These are phyloP conservation scores for Cladosporium velox DNA, from an alignment of 2,329 filamentous ascomycete species.

Conservation along the genomic window DNA sequence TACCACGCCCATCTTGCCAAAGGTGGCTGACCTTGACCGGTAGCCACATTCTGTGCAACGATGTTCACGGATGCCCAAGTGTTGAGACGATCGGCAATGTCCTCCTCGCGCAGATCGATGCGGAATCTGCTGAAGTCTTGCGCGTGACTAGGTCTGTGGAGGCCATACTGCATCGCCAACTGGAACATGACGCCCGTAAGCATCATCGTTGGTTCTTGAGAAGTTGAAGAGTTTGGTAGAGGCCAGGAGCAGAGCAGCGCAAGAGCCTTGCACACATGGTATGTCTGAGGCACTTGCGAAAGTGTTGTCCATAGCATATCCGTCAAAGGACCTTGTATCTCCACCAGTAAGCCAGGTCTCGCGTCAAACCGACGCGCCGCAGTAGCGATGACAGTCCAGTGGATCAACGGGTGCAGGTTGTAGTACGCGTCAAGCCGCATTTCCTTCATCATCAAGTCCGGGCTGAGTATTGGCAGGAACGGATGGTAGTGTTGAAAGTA, in stretches of 20 bases:
- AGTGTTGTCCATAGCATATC: slow-evolving; percentile 76
- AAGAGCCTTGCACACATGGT: slow-evolving; percentile 78
- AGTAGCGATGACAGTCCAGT: slow-evolving; percentile 80
- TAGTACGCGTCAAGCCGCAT: slow-evolving; percentile 60
- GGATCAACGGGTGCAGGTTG: slow-evolving; percentile 75
- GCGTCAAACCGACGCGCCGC: slow-evolving; percentile 69
- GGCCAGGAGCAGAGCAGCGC: slow-evolving; percentile 82
- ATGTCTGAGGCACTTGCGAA: slow-evolving; percentile 73
- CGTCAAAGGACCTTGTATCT: slow-evolving; percentile 66
- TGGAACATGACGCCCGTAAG: slow-evolving; percentile 85
- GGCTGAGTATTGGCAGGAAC: slow-evolving; percentile 75
- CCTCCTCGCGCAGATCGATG: slow-evolving; percentile 71
- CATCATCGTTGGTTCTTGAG: slow-evolving; percentile 79
- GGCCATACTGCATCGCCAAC: slow-evolving; percentile 77
- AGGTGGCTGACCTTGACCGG: slow-evolving; percentile 78
- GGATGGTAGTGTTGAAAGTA: slow-evolving; percentile 77
- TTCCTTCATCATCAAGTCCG: slow-evolving; percentile 51
- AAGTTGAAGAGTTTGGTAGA: slow-evolving; percentile 76
- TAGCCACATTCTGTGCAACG: slow-evolving; percentile 77
- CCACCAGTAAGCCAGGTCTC: slow-evolving; percentile 65
- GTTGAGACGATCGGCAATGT: slow-evolving; percentile 73
- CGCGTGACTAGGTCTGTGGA: slow-evolving; percentile 78
- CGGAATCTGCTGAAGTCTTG: slow-evolving; percentile 76
- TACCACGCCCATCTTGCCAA: slow-evolving; percentile 54
- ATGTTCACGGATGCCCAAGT: slow-evolving; percentile 88